Evolutionary conservation across 805 yeast species (phyloP), one percentile per base, ranked within the genome.

Genomic region (Candida andamanensis): DNA sequence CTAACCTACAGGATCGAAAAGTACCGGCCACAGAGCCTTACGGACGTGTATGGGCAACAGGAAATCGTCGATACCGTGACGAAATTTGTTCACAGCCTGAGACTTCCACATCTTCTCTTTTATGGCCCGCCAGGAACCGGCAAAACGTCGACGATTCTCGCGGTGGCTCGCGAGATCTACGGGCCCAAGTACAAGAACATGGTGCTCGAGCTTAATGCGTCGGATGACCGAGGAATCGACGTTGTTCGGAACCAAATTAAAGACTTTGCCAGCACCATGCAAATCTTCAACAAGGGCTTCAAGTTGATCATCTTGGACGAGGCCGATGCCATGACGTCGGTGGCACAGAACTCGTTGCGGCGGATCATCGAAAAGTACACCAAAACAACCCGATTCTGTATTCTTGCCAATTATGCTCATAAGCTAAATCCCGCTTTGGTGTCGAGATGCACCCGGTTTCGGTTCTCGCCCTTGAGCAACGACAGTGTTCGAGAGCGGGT

Each of bases 231-330:
- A 61, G 98, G 98, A 44, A 92, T 92, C 45, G 95, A 86, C 47
- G 97, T 92, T 27, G 97, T 92, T n/a, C 74, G 99, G 42, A 92
- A 92, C 49, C 96, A 87, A 59, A 87, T 92, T 65, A 92, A 92
- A 68, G 87, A 82, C 46, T 92, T 92, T 63, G 98, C 98, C 8
- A 78, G 90, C 18, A 92, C 98, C 1, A 78, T 86, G 69, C 98
- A 92, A 56, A 90, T 92, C 33, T 92, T 90, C 59, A 69, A 78
- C 39, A 69, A 73, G 33, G 94, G 92, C 10, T 87, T 87, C 69
- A 90, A 90, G 52, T 64, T 90, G 46, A 81, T 90, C 37, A 85
- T 90, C n/a, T 63, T 90, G 38, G 97, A 90, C 61, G 97, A 90
- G 62, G 96, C 96, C 0, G 96, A 84, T 58, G 85, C 92, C n/a